Percentiles rank a stretch among this genome's conserved stretches.
Evolutionary conservation across 345 rosid species (phyloP).

Genomic region (Rhodamnia rubescens): DNA sequence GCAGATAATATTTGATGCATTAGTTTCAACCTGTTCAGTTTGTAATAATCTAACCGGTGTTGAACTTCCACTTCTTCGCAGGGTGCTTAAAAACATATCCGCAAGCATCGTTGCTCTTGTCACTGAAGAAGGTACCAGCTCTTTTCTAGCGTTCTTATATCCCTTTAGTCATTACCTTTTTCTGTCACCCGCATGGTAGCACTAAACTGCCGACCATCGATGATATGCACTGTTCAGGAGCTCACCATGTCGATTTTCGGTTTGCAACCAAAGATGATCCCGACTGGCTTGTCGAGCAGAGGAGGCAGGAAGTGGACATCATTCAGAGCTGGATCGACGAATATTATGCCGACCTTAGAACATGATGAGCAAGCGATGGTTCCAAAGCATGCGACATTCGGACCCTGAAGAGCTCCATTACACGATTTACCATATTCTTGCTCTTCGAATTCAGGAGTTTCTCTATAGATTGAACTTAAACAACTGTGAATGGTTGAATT

Average conservation of each 20-base stretch:
- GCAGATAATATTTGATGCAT: background rate
- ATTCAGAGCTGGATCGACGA: conserved; percentile 46
- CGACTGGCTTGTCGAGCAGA: conserved; percentile 47
- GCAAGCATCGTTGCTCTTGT: conserved; percentile 57
- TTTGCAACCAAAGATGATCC: conserved; percentile 44
- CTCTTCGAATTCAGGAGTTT: background rate
- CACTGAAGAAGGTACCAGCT: conserved; percentile 35
- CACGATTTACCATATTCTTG: background rate
- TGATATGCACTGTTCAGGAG: conserved; percentile 26
- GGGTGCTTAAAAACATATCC: conserved; percentile 60
- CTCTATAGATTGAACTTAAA: background rate
- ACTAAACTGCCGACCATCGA: background rate
- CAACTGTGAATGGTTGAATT: background rate
- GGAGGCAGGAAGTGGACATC: conserved; percentile 52
- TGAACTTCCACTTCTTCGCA: conserved; percentile 4
- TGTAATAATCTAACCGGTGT: background rate
- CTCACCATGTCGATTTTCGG: conserved; percentile 64
- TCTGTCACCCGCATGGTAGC: background rate
- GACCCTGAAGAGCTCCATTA: background rate
- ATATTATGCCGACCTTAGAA: conserved; percentile 28
- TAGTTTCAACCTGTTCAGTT: background rate
- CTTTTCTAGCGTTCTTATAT: background rate
- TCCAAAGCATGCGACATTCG: background rate
- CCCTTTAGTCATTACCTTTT: background rate
- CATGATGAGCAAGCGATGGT: background rate